phyloP scores from a whole-genome alignment of 2,329 filamentous ascomycete species.

The Elsinoe australis region DNA sequence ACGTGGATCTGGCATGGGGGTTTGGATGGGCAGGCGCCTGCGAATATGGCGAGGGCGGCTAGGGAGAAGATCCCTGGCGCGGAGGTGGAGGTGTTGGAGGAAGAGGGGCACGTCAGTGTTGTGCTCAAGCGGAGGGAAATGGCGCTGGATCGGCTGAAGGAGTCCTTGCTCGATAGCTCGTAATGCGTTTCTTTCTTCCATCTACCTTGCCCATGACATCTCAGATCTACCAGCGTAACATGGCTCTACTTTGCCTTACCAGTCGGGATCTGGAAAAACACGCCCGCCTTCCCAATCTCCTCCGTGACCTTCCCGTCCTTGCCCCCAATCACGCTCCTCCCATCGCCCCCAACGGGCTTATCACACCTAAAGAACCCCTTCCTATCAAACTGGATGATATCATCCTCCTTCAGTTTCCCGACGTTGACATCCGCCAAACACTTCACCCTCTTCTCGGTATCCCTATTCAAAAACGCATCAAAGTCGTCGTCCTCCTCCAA shows the following conservation, averaged over 20 bases:
- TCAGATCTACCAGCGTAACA: no score
- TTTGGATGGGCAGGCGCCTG: neutral
- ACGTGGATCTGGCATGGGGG: slow-evolving; percentile 3
- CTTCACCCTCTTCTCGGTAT: slow-evolving; percentile 66
- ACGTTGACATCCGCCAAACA: slow-evolving; percentile 78
- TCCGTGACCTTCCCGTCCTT: slow-evolving; percentile 12
- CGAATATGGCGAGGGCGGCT: neutral
- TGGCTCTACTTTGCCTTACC: no score
- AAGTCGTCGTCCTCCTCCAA: slow-evolving; percentile 80
- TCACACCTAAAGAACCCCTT: slow-evolving; percentile 90
- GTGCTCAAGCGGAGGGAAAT: slow-evolving; percentile 1
- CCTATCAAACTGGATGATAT: slow-evolving; percentile 91
- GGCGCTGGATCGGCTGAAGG: neutral
- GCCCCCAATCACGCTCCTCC: slow-evolving; percentile 10
- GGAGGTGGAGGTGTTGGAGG: slow-evolving; percentile 2
- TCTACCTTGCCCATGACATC: no score
- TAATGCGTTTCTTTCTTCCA: no score
- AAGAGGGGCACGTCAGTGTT: neutral
- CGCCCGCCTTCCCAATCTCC: slow-evolving; percentile 50
- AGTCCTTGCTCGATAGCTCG: neutral
- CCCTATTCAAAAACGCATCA: slow-evolving; percentile 56
- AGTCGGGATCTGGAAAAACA: slow-evolving; percentile 64
- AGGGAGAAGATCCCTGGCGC: neutral
- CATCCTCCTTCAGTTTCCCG: slow-evolving; percentile 67
- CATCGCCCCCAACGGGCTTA: slow-evolving; percentile 38